A percentile compares a stretch with the other conserved stretches of the same genome.
Conservation (phyloP, 1,139 yeast species). For the Saccharomyces pastorianus region DNA sequence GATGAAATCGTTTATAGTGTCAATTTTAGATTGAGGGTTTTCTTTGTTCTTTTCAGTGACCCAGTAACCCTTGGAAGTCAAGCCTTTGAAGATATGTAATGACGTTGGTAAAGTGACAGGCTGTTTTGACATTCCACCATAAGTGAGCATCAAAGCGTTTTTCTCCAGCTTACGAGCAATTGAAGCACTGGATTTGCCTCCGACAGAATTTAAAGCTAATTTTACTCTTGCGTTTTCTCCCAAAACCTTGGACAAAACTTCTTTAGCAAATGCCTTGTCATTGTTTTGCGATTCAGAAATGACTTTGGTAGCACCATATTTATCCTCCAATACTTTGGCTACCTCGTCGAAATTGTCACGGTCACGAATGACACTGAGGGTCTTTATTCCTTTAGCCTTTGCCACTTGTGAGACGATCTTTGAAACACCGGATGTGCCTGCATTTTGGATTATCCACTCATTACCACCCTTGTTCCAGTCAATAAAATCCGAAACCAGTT, state of each 20-base stretch:
- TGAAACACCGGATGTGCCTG: slow-evolving; percentile 96
- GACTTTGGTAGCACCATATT: slow-evolving; percentile 84
- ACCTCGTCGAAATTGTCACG: slow-evolving; percentile 61
- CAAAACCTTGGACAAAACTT: slow-evolving; percentile 55
- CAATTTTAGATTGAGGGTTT: slow-evolving; percentile 53
- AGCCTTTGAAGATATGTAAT: slow-evolving; percentile 77
- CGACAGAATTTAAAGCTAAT: slow-evolving; percentile 85
- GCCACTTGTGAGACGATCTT: slow-evolving; percentile 87
- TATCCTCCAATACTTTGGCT: slow-evolving; percentile 39
- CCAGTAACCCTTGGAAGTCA: slow-evolving; percentile 90
- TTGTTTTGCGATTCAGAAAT: slow-evolving; percentile 79
- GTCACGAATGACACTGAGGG: slow-evolving; percentile 81
- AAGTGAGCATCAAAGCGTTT: slow-evolving; percentile 73
- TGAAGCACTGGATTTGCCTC: slow-evolving; percentile 76
- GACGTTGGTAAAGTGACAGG: slow-evolving; percentile 89
- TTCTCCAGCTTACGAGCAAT: slow-evolving; percentile 73
- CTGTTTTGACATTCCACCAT: slow-evolving; percentile 96
- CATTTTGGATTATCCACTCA: slow-evolving; percentile 95
- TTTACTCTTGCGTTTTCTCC: slow-evolving; percentile 45
- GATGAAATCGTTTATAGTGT: slow-evolving; percentile 54
- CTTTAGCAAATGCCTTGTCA: slow-evolving; percentile 54
- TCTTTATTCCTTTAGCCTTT: slow-evolving; percentile 65
- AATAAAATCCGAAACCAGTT: slow-evolving; percentile 69
- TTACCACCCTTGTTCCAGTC: slow-evolving; percentile 46
- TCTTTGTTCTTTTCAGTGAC: slow-evolving; percentile 67